Conservation (phyloP, 2,329 filamentous ascomycete genomes). For the Alternaria dauci region DNA sequence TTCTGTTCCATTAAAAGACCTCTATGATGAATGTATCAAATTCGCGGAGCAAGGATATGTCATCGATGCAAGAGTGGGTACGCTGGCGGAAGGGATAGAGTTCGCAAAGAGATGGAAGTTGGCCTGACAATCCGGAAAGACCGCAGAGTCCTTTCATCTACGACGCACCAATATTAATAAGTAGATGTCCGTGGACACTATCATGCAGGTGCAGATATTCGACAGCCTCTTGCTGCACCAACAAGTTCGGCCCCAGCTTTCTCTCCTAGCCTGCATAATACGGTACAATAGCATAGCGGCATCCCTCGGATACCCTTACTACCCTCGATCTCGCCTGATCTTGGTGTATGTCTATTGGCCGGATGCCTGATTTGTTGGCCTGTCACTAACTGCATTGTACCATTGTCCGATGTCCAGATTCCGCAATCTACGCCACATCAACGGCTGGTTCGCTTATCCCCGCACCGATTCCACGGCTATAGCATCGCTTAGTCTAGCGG, state of each 20-base stretch:
- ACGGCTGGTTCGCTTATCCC: background rate
- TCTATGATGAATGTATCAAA: slow-evolving; percentile 72
- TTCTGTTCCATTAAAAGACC: slow-evolving; percentile 67
- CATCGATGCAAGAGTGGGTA: slow-evolving; percentile 80
- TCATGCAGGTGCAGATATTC: background rate
- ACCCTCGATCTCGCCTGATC: background rate
- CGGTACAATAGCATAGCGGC: background rate
- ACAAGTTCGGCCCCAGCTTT: background rate
- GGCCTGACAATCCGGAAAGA: background rate
- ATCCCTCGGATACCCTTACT: background rate
- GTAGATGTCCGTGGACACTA: background rate
- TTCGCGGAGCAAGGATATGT: slow-evolving; percentile 76
- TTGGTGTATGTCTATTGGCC: background rate
- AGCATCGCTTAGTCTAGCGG: slow-evolving; percentile 7
- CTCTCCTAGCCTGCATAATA: background rate
- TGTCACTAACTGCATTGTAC: background rate
- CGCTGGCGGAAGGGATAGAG: slow-evolving; percentile 80
- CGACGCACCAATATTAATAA: background rate
- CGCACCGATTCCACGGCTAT: background rate
- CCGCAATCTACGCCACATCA: background rate
- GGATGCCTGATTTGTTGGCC: background rate
- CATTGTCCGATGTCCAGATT: background rate
- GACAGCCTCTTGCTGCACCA: background rate
- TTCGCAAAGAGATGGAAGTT: slow-evolving; percentile 65
- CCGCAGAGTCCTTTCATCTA: background rate